Conservation (phyloP, 805 yeast genomes). For the Millerozyma acaciae region DNA sequence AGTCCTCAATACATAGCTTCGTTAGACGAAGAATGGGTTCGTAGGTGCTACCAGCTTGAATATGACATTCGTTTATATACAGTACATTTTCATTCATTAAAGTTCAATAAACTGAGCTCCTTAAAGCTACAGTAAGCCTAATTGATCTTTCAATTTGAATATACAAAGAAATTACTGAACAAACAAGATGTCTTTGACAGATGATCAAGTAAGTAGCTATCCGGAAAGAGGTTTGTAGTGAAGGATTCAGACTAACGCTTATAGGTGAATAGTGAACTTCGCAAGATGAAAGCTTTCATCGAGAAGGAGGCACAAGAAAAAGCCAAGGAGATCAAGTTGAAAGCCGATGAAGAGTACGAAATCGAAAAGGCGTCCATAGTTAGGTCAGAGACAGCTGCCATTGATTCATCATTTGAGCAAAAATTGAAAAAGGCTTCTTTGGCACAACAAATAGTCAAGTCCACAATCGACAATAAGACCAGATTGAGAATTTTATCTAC, state of each 20-base stretch:
- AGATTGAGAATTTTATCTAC: slow-evolving; percentile 86
- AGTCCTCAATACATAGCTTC: too few relatives aligned
- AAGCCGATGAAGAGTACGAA: slow-evolving; percentile 98
- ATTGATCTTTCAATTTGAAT: too few relatives aligned
- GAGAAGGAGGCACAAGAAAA: slow-evolving; percentile 98
- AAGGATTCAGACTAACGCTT: slow-evolving; percentile 3
- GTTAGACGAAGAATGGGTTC: too few relatives aligned
- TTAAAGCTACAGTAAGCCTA: too few relatives aligned
- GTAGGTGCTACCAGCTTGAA: too few relatives aligned
- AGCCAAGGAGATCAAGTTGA: slow-evolving; percentile 90
- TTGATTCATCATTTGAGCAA: slow-evolving; percentile 74
- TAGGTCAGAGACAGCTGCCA: slow-evolving; percentile 84
- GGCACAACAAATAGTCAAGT: slow-evolving; percentile 92
- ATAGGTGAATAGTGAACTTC: slow-evolving; percentile 90
- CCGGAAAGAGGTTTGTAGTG: not conserved
- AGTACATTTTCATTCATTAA: too few relatives aligned
- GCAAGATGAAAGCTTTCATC: slow-evolving; percentile 98
- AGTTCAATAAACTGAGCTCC: too few relatives aligned
- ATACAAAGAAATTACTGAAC: too few relatives aligned
- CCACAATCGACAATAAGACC: slow-evolving; percentile 92
- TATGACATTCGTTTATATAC: too few relatives aligned
- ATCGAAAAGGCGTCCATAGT: slow-evolving; percentile 95
- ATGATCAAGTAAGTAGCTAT: slow-evolving; percentile 27
- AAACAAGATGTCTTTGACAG: slow-evolving; percentile 25
- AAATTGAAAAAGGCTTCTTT: slow-evolving; percentile 87